Percentiles rank a stretch among this genome's conserved stretches.
These are phyloP conservation scores for Metrosideros polymorpha DNA, from an alignment of 441 rosid species.

Conservation along the genomic window DNA sequence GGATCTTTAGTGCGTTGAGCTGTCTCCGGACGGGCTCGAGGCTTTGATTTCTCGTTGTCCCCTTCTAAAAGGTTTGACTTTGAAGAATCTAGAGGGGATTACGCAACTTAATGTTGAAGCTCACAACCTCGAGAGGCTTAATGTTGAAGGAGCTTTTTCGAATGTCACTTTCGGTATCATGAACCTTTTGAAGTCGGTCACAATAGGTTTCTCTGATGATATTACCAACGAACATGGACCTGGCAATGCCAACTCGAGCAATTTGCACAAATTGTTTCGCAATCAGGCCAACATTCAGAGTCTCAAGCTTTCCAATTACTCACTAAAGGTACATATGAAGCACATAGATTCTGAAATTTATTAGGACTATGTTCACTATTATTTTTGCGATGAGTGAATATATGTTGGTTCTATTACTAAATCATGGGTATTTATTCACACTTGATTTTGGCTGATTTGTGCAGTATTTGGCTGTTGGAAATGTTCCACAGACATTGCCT, in stretches of 20 bases:
- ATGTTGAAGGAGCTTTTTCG: background rate
- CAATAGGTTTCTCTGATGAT: background rate
- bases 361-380: background rate
- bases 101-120: background rate
- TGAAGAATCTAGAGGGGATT: background rate
- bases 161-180: background rate
- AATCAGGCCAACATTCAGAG: background rate
- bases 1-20: background rate
- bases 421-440: background rate
- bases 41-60: background rate
- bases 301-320: background rate
- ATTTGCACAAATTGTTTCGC: background rate
- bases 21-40: background rate
- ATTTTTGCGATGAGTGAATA: background rate
- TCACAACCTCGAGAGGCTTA: background rate
- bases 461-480: background rate
- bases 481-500: background rate
- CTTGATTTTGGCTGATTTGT: background rate
- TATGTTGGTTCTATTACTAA: background rate
- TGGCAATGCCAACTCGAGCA: background rate
- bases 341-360: background rate
- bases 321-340: background rate
- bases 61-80: background rate
- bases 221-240: background rate
- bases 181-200: background rate